Evolutionary conservation across 2,329 filamentous ascomycete species (phyloP), one percentile per base, ranked within the genome.

Genomic region (Beauveria varroae): DNA sequence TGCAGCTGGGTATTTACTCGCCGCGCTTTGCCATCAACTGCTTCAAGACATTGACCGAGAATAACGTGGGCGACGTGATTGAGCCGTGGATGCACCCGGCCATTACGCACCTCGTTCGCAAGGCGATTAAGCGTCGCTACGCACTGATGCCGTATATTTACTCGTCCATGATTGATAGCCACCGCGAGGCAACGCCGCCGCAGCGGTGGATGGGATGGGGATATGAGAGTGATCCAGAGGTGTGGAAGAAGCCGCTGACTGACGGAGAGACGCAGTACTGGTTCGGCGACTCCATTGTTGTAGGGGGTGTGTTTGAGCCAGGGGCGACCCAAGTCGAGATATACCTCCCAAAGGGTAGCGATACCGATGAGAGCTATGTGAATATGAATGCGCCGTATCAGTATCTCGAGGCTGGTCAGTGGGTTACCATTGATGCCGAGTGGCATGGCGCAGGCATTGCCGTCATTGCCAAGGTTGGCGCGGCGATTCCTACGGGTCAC

Each of bases 71-170:
- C 8, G 87, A 89, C 41, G 87, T 91, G 0, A 91, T 91, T 62
- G 87, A 90, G 73, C 88, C 88, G 0, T 91, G 87, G 86, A 90
- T 90, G 86, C 88, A 90, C 67, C 85, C 86, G 0, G 81, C 86
- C 41, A 85, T 86, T 30, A 85, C 86, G 0, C 82, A 81, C 0
- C 72, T 87, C 1, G 76, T 91, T 16, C 81, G 88, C 18, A 79
- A 80, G 57, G 80, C 86, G 1, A 89, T 91, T 70, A 86, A 86
- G 72, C 80, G 88, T 7, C 81, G 88, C 37, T 91, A 91, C 68
- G 86, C 87, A 64, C 76, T 91, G 59, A 81, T 91, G 9, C 88
- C 88, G 0, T 91, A 90, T 69, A 79, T 88, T 8, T 91, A 91
- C 72, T 86, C 85, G 0, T 77, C 86, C 1, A 81, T 82, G 49